Percentiles rank a stretch among this genome's conserved stretches.
phyloP scores from a whole-genome alignment of 352 stramenopile genomes.

The Phytophthora sp. region DNA sequence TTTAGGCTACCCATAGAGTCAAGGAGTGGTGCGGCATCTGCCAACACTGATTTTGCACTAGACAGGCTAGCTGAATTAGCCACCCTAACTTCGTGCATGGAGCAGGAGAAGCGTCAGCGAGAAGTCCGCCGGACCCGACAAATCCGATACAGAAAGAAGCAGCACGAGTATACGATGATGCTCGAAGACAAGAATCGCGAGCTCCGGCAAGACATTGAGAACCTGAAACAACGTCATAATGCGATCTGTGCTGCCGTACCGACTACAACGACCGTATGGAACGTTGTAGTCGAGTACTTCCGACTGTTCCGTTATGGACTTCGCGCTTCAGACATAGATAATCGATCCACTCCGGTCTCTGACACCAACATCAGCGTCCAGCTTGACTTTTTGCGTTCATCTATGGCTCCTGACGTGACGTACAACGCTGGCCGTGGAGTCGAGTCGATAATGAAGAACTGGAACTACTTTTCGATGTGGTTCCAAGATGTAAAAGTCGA shows the following conservation, averaged over 20 bases:
- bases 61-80: background rate
- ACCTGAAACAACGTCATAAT: constrained; percentile 17
- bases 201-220: constrained; percentile 16
- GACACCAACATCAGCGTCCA: background rate
- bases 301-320: constrained; percentile 29
- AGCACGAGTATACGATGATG: constrained; percentile 11
- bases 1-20: background rate
- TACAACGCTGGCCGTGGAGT: constrained; percentile 18
- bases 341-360: background rate
- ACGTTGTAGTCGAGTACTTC: constrained; percentile 33
- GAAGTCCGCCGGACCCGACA: constrained; percentile 26
- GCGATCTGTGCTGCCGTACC: constrained; percentile 6
- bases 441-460: constrained; percentile 15
- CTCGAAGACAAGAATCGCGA: constrained; percentile 2
- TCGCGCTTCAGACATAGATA: background rate
- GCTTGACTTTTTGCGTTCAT: constrained; percentile 10
- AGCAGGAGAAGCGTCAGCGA: constrained; percentile 9
- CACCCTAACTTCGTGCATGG: background rate
- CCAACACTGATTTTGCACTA: too few relatives aligned
- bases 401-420: constrained; percentile 15
- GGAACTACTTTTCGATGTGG: constrained; percentile 16
- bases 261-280: constrained; percentile 22
- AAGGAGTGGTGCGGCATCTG: background rate
- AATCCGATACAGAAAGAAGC: constrained; percentile 33
- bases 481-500: constrained; percentile 20